Conservation (phyloP, 441 rosid species). For the Theobroma grandiflorum region DNA sequence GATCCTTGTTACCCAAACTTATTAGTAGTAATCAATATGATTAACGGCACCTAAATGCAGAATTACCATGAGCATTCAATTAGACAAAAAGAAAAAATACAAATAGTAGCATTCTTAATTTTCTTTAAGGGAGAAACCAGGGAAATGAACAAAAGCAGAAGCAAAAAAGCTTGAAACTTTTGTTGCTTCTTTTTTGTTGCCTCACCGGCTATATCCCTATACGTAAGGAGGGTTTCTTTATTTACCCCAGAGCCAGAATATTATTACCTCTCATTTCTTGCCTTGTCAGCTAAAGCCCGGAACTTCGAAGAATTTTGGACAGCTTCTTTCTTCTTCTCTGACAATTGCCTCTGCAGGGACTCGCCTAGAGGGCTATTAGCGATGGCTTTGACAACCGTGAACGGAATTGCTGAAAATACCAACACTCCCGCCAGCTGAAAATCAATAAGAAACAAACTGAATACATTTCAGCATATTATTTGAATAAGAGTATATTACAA, state of each 20-base stretch:
- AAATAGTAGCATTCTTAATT: background rate
- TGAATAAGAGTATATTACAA: background rate
- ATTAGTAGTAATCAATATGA: background rate
- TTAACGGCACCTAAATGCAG: background rate
- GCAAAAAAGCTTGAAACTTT: background rate
- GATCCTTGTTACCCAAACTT: too few relatives aligned
- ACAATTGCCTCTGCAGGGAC: slow-evolving; percentile 65
- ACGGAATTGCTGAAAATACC: slow-evolving; percentile 89
- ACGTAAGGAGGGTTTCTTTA: background rate
- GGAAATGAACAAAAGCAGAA: background rate
- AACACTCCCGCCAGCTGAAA: slow-evolving; percentile 84
- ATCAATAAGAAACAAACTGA: background rate
- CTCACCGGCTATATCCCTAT: background rate
- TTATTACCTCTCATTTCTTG: slow-evolving; percentile 77
- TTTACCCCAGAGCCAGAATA: background rate
- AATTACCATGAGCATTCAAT: background rate
- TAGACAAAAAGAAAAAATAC: background rate
- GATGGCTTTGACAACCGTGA: slow-evolving; percentile 88
- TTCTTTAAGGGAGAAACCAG: background rate
- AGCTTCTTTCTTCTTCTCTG: slow-evolving; percentile 73
- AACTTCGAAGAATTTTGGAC: slow-evolving; percentile 59
- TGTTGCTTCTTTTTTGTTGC: background rate
- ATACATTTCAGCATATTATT: background rate
- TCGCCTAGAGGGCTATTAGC: slow-evolving; percentile 90
- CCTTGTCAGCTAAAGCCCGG: slow-evolving; percentile 65